Evolutionary conservation across 2,329 filamentous ascomycete species (phyloP), one percentile per base, ranked within the genome.

Genomic region (Colletotrichum cordylinicola): DNA sequence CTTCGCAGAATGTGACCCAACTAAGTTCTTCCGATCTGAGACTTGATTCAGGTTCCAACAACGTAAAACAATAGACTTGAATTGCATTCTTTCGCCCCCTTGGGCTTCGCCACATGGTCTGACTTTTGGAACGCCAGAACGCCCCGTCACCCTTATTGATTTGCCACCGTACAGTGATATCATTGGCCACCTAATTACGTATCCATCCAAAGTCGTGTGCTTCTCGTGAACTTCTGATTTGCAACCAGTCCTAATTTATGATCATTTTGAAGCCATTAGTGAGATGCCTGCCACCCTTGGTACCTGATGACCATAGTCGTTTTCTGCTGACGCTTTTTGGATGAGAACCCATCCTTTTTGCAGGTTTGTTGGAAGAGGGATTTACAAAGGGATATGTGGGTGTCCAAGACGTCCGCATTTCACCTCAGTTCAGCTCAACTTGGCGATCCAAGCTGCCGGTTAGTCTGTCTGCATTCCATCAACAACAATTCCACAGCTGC

Each of bases 1-100:
- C 4, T 31, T 61, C 58, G 31, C 58, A n/a, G 31, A 61, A 61
- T 35, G 58, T 35, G 29, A 35, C 58, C 58, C 29, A 61, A 61
- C 18, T n/a, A 3, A 21, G 58, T 61, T 9, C 18, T 31, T n/a
- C 33, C 16, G 6, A 61, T 61, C 58, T 21, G 58, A 61, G 55
- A 29, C 55, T 58, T 58, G 55, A 58, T 16, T 58, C 55, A 58
- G 16, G 3, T 58, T 29, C 24, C 55, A 29, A 18, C 55, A 58
- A 58, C 27, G 8, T 58, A 16, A 58, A 58, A 58, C 24, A 58
- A 33, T 33, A 21, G 58, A 61, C 10, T 6, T 27, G 29, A 24
- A 16, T 35, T 21, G 33, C 58, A 61, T 61, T 61, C 12, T 6
- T 61, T 2, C 12, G 55, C 3, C 4, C 18, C 31, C 10, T 21